A percentile compares a stretch with the other conserved stretches of the same genome.
Evolutionary conservation across 164 flowering plant species (phyloP).

Genomic region (Litsea cubeba): DNA sequence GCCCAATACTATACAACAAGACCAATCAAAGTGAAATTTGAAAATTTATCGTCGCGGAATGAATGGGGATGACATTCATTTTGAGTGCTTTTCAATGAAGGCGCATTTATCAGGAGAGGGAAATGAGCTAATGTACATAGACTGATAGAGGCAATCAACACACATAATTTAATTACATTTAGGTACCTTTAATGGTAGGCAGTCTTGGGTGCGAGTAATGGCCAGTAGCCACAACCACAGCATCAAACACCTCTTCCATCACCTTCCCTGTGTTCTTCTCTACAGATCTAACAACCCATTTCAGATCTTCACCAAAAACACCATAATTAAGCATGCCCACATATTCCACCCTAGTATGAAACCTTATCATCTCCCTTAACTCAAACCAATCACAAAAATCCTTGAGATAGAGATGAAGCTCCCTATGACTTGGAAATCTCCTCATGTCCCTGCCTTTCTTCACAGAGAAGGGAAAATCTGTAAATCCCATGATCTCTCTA

Average conservation of each 20-base stretch:
- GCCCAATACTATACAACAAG: no score
- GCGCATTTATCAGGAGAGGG: not conserved
- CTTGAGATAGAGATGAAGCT: conserved; percentile 50
- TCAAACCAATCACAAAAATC: conserved; percentile 72
- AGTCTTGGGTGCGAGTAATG: conserved; percentile 81
- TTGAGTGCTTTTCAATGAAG: no score
- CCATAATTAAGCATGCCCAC: conserved; percentile 57
- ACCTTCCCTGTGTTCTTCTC: conserved; percentile 27
- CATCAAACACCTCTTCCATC: conserved; percentile 77
- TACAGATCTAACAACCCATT: conserved; percentile 65
- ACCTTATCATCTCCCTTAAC: conserved; percentile 68
- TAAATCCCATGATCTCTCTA: conserved; percentile 84
- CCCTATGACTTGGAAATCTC: conserved; percentile 83
- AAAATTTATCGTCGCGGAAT: fast-evolving
- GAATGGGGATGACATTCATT: no score
- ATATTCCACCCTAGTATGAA: conserved; percentile 62
- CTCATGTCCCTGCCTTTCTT: conserved; percentile 62
- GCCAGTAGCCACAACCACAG: conserved; percentile 88
- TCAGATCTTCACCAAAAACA: conserved; percentile 38
- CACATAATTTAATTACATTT: not conserved
- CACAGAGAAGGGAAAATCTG: conserved; percentile 68
- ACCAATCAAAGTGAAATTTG: no score
- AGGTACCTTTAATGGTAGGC: conserved; percentile 74
- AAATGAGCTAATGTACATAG: not conserved
- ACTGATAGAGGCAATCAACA: not conserved